Conservation (phyloP, 2,329 filamentous ascomycete genomes). For the Remersonia thermophila region DNA sequence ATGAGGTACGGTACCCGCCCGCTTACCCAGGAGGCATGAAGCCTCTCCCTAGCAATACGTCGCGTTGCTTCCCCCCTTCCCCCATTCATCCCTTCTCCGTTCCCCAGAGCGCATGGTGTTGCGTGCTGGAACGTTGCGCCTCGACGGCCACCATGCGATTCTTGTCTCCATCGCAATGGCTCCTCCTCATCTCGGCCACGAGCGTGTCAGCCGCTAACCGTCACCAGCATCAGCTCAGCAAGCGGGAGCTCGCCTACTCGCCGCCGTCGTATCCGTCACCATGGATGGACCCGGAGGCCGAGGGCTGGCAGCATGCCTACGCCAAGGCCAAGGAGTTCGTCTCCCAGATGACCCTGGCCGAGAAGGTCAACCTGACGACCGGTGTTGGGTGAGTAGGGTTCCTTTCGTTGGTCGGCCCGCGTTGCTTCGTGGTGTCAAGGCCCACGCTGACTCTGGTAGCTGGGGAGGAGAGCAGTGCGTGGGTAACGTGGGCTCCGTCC, state of each 20-base stretch:
- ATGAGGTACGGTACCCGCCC: constrained; percentile 12
- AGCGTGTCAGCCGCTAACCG: constrained; percentile 14
- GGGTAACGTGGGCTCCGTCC: constrained; percentile 60
- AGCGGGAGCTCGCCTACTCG: constrained; percentile 27
- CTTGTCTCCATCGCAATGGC: constrained; percentile 7
- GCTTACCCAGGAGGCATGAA: background rate
- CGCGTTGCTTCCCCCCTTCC: background rate
- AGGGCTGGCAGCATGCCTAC: constrained; percentile 66
- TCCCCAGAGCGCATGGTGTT: background rate
- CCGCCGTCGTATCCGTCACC: constrained; percentile 70
- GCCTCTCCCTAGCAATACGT: no score
- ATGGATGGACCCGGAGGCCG: constrained; percentile 65
- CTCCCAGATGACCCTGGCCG: constrained; percentile 65
- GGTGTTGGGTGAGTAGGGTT: constrained; percentile 58
- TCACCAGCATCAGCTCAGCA: constrained; percentile 5
- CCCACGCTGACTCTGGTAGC: constrained; percentile 22
- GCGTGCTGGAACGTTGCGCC: no score
- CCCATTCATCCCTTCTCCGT: background rate
- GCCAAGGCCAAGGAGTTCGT: constrained; percentile 66
- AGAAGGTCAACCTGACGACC: constrained; percentile 93
- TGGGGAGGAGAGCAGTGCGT: constrained; percentile 65
- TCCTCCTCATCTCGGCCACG: constrained; percentile 6
- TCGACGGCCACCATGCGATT: constrained; percentile 13
- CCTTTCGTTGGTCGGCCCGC: background rate
- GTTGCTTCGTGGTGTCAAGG: background rate